Conservation (phyloP, 2,329 filamentous ascomycete species). For the Alternaria atra region DNA sequence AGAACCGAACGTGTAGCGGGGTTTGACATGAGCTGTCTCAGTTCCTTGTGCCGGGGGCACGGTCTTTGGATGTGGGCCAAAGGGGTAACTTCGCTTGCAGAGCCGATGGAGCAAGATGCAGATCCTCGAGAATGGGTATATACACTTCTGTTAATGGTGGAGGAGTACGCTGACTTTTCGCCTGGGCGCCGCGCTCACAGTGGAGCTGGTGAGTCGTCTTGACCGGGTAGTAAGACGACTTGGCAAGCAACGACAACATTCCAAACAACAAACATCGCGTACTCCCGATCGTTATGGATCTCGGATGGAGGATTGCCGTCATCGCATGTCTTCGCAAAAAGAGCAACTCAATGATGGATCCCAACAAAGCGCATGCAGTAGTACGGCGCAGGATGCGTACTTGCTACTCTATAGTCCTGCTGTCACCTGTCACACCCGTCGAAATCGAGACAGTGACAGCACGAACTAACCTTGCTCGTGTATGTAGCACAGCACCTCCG, state of each 20-base stretch:
- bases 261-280: constrained; percentile 1
- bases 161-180: neutral
- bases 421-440: constrained; percentile 32
- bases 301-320: constrained; percentile 1
- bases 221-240: neutral
- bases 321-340: constrained; percentile 12
- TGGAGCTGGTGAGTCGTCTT: constrained; percentile 6
- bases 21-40: constrained; percentile 19
- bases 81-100: constrained; percentile 4
- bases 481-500: constrained; percentile 1
- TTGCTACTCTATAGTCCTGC: constrained; percentile 4
- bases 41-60: constrained; percentile 19
- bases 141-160: neutral
- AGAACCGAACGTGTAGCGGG: constrained; percentile 10
- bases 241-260: neutral
- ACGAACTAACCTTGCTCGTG: constrained; percentile 9
- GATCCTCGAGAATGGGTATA: neutral
- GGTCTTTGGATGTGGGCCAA: constrained; percentile 16
- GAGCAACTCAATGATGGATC: neutral
- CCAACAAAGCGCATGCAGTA: constrained; percentile 17
- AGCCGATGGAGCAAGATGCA: neutral
- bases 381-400: constrained; percentile 14
- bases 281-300: neutral
- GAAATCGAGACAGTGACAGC: constrained; percentile 14
- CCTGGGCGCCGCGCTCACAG: constrained; percentile 1